Base-by-base conservation (phyloP, 1,284 basidiomycete species). In the Ceratobasidium sp. region DNA sequence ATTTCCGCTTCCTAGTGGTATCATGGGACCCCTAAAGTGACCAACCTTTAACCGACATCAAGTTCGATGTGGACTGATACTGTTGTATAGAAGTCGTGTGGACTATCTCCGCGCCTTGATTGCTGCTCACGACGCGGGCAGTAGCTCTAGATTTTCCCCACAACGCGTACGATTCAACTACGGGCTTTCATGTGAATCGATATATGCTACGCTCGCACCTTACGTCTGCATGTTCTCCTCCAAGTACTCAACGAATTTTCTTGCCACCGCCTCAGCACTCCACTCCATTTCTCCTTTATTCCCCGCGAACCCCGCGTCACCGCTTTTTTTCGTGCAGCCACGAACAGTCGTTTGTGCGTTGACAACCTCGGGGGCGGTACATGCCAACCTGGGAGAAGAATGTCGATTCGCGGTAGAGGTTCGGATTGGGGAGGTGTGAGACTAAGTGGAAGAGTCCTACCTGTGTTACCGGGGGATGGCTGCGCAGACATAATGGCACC, bases 321-420 rank as follows among this genome's bases (percentile, higher is more conserved):
- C n/a, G 94, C 94, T 81, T 94, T 95, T 82, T 93, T 94, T 84
- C 97, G 95, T 52, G 94, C 89, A 0, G 90, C 90, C 48, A 97
- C 93, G 82, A 96, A 98, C 82, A 96, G 95, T 64, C 96, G 88
- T 83, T 97, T 97, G 68, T 93, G 86, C 38, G 96, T 87, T 83
- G 96, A 95, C 75, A 97, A 86, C 85, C 96, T 94, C 0, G 94
- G 91, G 26, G 97, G 87, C 23, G 95, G 94, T 33, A 96, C 82
- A 68, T 87, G 88, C 17, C 93, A 91, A 26, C 88, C 82, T 0
- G 94, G 94, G 10, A 96, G 88, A 2, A 83, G 86, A 65, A 94
- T 85, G 38, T 83, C 73, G 23, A 84, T 61, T 56, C 81, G 83
- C 38, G 84, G 81, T 78, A 84, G 86, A 26, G 26, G 80, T 23